phyloP scores from a whole-genome alignment of 139 green algal genomes.

The Asterochloris erici region DNA sequence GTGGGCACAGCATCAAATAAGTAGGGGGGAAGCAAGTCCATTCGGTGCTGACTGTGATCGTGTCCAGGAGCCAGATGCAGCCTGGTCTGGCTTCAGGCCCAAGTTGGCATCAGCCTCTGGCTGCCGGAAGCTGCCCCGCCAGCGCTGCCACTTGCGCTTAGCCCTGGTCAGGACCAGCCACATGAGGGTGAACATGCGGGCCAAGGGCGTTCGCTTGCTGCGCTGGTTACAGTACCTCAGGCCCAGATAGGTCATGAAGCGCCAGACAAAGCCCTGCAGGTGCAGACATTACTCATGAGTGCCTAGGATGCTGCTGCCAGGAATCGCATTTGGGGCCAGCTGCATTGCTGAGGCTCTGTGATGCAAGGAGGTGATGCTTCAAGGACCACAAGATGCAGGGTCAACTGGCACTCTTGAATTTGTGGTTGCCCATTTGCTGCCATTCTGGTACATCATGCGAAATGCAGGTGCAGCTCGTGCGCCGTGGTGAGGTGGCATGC shows the following conservation, averaged over 20 bases:
- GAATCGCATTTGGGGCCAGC: neutral
- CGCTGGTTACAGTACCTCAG: conserved; percentile 16
- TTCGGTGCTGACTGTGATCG: too few relatives aligned
- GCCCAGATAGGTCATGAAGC: conserved; percentile 6
- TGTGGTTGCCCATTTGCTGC: too few relatives aligned
- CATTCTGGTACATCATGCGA: too few relatives aligned
- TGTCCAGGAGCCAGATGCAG: too few relatives aligned
- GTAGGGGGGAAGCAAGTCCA: too few relatives aligned
- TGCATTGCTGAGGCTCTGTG: neutral
- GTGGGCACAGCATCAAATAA: too few relatives aligned
- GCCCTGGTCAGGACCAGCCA: neutral
- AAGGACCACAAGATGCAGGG: neutral
- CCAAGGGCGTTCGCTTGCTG: conserved; percentile 2
- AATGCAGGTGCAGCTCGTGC: too few relatives aligned
- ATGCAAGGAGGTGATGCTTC: neutral
- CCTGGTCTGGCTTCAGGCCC: too few relatives aligned
- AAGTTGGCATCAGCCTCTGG: too few relatives aligned
- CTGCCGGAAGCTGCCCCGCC: too few relatives aligned
- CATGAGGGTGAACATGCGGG: conserved; percentile 2
- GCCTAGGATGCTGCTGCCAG: neutral
- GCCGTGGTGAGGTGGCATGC: too few relatives aligned
- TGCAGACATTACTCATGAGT: neutral
- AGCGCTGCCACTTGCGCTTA: too few relatives aligned
- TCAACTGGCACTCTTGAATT: neutral
- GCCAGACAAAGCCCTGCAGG: neutral